These are phyloP conservation scores for Mychonastes homosphaera DNA, from an alignment of 139 green algal species.

Conservation along the genomic window DNA sequence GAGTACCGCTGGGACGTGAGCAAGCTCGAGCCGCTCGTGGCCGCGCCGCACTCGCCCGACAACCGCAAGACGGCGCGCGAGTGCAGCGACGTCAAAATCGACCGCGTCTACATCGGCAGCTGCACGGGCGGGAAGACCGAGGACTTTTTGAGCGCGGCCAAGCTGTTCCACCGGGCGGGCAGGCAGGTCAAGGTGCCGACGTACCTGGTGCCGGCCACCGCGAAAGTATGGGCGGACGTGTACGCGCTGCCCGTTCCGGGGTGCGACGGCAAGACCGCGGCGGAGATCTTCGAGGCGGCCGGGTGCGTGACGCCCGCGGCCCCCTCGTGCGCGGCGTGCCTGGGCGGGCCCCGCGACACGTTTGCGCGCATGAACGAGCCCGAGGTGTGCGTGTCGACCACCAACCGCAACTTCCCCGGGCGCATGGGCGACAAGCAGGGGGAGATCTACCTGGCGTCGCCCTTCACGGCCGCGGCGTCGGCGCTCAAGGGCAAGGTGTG, in stretches of 20 bases:
- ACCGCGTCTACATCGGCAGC: conserved; percentile 91
- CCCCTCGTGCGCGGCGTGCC: conserved; percentile 82
- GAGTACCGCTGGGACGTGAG: conserved; percentile 78
- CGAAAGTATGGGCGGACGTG: conserved; percentile 90
- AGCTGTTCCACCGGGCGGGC: conserved; percentile 74
- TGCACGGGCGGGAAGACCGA: conserved; percentile 88
- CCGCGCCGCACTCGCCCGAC: conserved; percentile 89
- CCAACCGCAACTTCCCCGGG: conserved; percentile 96
- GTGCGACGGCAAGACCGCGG: conserved; percentile 85
- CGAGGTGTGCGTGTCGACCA: conserved; percentile 87
- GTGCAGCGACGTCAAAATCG: conserved; percentile 75
- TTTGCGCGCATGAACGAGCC: conserved; percentile 94
- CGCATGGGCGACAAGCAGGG: conserved; percentile 96
- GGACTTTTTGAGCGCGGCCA: conserved; percentile 82
- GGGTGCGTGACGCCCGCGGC: conserved; percentile 78
- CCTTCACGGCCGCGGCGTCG: conserved; percentile 83
- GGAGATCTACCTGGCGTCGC: conserved; percentile 87
- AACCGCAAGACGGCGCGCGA: conserved; percentile 85
- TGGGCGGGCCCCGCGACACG: conserved; percentile 86
- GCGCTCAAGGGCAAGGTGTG: conserved; percentile 72
- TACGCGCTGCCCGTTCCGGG: conserved; percentile 82
- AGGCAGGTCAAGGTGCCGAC: conserved; percentile 85
- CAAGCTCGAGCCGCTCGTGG: conserved; percentile 90
- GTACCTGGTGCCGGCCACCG: conserved; percentile 89
- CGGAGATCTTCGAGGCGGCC: conserved; percentile 87